Percentiles rank a stretch among this genome's conserved stretches.
Evolutionary conservation across 2,329 filamentous ascomycete species (phyloP).

Genomic region (Xylaria sp.): DNA sequence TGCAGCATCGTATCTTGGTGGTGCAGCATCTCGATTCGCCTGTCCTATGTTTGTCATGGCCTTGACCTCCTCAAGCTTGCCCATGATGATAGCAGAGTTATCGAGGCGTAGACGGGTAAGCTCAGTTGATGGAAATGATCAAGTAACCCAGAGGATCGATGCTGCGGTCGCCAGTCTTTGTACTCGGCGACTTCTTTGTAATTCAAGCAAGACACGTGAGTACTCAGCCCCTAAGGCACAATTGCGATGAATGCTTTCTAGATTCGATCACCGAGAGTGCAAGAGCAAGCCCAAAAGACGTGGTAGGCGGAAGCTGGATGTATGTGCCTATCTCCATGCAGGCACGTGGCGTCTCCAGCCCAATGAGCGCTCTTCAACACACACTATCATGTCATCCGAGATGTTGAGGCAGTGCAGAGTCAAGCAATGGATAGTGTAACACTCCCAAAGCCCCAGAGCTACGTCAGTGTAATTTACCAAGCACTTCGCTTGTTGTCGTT

Average conservation of each 20-base stretch:
- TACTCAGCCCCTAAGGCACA: not conserved
- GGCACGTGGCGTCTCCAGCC: not conserved
- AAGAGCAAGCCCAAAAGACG: not conserved
- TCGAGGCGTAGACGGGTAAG: not conserved
- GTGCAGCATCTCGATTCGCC: slow-evolving; percentile 16
- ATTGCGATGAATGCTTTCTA: not conserved
- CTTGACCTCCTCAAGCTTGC: slow-evolving; percentile 9
- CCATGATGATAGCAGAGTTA: slow-evolving; percentile 2
- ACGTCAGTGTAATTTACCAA: not conserved
- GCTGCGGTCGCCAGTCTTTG: not conserved
- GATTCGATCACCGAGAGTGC: slow-evolving; percentile 23
- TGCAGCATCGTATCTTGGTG: slow-evolving; percentile 29
- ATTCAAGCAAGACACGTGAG: not conserved
- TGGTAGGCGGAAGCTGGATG: not conserved
- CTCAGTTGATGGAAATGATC: not conserved
- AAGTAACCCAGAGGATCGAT: not conserved
- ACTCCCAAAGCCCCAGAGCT: not conserved
- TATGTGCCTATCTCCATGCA: not conserved
- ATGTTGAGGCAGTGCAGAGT: not conserved
- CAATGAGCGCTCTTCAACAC: not conserved
- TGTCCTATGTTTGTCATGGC: not conserved
- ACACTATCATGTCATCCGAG: not conserved
- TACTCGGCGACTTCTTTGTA: not conserved
- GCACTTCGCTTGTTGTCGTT: not conserved
- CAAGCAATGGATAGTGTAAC: not conserved